phyloP scores from a whole-genome alignment of 495 filamentous ascomycete genomes.

The Halenospora varia region DNA sequence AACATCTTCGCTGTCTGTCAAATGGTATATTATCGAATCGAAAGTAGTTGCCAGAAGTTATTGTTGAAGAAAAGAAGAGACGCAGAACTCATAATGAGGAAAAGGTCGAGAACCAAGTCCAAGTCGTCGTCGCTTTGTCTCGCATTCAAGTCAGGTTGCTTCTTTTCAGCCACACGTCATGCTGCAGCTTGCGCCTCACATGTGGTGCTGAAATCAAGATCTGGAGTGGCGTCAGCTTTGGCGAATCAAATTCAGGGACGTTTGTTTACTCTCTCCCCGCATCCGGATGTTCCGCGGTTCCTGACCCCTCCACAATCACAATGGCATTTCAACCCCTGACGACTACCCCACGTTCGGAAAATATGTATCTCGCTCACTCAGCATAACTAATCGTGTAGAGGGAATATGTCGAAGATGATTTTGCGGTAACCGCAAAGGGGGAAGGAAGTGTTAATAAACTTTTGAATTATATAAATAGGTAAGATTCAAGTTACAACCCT shows the following conservation, averaged over 20 bases:
- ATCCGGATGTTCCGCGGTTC: background rate
- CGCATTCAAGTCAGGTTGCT: background rate
- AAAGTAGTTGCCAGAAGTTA: no score
- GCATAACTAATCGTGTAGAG: no score
- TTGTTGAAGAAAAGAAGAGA: background rate
- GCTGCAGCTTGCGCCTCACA: background rate
- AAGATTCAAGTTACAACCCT: no score
- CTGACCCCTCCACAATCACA: background rate
- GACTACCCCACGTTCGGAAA: no score
- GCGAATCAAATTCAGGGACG: conserved; percentile 11
- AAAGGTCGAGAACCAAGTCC: background rate
- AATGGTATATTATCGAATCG: background rate
- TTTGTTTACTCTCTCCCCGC: conserved; percentile 10
- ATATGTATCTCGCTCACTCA: no score
- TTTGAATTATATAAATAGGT: no score
- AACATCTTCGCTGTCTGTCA: conserved; percentile 19
- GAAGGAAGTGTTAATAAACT: no score
- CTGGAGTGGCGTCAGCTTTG: background rate
- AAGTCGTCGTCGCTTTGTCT: background rate
- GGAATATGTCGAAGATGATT: no score
- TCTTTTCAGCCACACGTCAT: conserved; percentile 18
- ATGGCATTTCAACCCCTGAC: no score
- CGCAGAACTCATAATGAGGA: background rate
- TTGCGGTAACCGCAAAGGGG: no score
- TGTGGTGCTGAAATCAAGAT: conserved; percentile 4